Evolutionary conservation across 257 asterid genomes (phyloP).

Genomic region (Salvia splendens): DNA sequence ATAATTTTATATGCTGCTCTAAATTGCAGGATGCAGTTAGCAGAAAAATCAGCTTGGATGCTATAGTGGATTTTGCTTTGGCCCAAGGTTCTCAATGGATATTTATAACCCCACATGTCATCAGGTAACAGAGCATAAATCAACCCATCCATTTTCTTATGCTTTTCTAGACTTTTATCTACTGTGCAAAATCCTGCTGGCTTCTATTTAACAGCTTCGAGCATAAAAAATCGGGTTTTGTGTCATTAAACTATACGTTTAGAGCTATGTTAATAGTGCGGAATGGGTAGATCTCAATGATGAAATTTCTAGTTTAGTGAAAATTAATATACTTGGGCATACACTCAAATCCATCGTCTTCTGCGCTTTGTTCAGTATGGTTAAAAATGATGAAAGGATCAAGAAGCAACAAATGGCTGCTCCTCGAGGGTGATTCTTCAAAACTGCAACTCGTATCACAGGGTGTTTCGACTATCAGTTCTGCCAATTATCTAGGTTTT

Average conservation of each 20-base stretch:
- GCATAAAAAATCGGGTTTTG: background rate
- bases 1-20: background rate
- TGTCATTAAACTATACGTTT: background rate
- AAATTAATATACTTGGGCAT: background rate
- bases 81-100: slow-evolving; percentile 96
- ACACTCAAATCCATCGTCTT: slow-evolving; percentile 11
- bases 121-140: slow-evolving; percentile 54
- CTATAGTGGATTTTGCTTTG: slow-evolving; percentile 89
- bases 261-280: background rate
- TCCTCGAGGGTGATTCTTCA: slow-evolving; percentile 62
- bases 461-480: background rate
- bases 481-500: background rate
- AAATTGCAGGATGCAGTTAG: slow-evolving; percentile 87
- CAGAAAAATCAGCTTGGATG: slow-evolving; percentile 93
- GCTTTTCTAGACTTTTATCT: background rate
- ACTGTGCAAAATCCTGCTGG: background rate
- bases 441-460: background rate
- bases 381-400: slow-evolving; percentile 74
- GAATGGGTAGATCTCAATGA: background rate
- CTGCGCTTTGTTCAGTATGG: slow-evolving; percentile 66
- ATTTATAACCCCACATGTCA: slow-evolving; percentile 94
- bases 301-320: background rate
- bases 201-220: background rate
- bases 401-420: slow-evolving; percentile 99
- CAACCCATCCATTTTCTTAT: background rate